Evolutionary conservation across 371 early-diverging fungal species (phyloP), one percentile per base, ranked within the genome.

Genomic region (Saksenaea oblongispora): DNA sequence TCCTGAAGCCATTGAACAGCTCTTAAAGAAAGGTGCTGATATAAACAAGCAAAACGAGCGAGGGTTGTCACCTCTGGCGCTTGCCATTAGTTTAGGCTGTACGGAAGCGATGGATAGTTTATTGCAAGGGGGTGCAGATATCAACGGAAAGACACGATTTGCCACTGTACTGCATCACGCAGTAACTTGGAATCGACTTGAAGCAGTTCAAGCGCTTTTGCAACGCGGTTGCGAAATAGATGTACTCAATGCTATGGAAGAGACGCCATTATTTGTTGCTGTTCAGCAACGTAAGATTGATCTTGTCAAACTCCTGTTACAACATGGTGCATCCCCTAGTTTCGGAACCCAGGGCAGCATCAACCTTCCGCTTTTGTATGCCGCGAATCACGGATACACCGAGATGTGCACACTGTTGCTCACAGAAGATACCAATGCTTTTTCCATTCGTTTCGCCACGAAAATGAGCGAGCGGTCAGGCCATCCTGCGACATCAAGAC

Each of bases 281-380:
- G 82, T 82, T 1, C 82, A 82, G 27, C 82, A 82, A 31, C 62
- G 79, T 44, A 82, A 82, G 41, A 79, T 78, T 4, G 82, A 82
- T 34, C 61, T 82, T 34, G 78, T 82, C 9, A 55, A 63, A 27
- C 76, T 66, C 44, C 47, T 82, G 44, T 24, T 82, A 11, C 55
- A 70, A 17, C 65, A 75, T 22, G 79, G 74, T 2, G 82, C 82
- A 5, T 66, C 75, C 58, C 79, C 82, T 11, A 71, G 74, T 22
- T 64, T 47, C 15, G 56, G 56, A 34, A 28, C 28, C 5, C 60
- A 55, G 14, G 10, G 17, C n/a, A 13, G 5, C 15, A 62, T 63
- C 39, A 82, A 77, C 54, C 34, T 74, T 3, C 78, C 82, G 0
- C 34, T 82, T 18, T 35, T 82, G n/a, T 82, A 82, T 62, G 79